Percentiles rank a stretch among this genome's conserved stretches.
These are phyloP conservation scores for Ophiostoma ips DNA, from an alignment of 2,329 filamentous ascomycete species.

Conservation along the genomic window DNA sequence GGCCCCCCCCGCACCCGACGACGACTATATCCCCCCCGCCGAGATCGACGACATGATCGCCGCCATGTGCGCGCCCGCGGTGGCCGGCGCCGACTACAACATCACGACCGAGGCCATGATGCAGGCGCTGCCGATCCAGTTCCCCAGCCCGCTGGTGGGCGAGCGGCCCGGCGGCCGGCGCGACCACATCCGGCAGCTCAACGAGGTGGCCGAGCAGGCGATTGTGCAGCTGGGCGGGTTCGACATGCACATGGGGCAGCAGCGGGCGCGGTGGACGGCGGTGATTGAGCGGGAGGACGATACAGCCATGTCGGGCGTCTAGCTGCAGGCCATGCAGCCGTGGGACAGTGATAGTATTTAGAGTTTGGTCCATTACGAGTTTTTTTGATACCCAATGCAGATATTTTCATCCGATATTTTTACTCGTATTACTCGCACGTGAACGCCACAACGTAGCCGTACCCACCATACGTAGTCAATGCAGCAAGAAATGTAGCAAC, in stretches of 20 bases:
- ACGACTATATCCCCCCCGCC: slow-evolving; percentile 9
- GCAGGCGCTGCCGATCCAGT: slow-evolving; percentile 7
- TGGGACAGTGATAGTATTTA: background rate
- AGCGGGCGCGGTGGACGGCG: slow-evolving; percentile 11
- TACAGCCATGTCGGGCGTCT: background rate
- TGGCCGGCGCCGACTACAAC: slow-evolving; percentile 16
- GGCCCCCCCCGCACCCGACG: no score
- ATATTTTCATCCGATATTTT: background rate
- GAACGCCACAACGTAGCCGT: no score
- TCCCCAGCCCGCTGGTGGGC: background rate
- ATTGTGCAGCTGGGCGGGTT: slow-evolving; percentile 15
- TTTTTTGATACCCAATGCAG: slow-evolving; percentile 1
- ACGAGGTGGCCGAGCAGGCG: slow-evolving; percentile 13
- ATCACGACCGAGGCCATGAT: slow-evolving; percentile 5
- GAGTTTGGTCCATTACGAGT: background rate
- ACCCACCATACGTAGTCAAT: background rate
- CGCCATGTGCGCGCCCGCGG: slow-evolving; percentile 17
- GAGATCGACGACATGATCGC: slow-evolving; percentile 19
- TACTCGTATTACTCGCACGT: no score
- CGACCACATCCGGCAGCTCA: slow-evolving; percentile 12
- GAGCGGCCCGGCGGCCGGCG: slow-evolving; percentile 4
- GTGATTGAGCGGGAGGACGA: slow-evolving; percentile 17
- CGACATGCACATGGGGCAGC: slow-evolving; percentile 14
- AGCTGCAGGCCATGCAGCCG: background rate
- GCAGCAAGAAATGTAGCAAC: slow-evolving; percentile 43